phyloP scores from a whole-genome alignment of 768 basidiomycete species.

The Russula ochroleuca region DNA sequence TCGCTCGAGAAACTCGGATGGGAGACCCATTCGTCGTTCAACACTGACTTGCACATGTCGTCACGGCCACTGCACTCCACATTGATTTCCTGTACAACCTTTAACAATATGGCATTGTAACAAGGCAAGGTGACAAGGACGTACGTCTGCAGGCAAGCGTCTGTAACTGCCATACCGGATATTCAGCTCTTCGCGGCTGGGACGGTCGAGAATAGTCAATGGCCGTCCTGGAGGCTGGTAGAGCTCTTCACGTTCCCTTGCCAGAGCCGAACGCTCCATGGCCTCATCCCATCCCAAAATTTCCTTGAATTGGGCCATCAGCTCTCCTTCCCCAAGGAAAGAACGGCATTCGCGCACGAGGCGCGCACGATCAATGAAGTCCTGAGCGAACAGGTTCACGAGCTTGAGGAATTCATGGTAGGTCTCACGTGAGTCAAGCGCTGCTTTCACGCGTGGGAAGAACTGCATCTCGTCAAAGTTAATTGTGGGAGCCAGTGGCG shows the following conservation, averaged over 20 bases:
- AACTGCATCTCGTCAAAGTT: constrained; percentile 66
- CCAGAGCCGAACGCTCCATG: constrained; percentile 39
- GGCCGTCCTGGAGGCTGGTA: constrained; percentile 28
- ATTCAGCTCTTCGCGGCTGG: constrained; percentile 61
- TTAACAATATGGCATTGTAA: constrained; percentile 11
- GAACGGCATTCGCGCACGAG: constrained; percentile 76
- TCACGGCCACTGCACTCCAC: constrained; percentile 93
- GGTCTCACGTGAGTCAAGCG: constrained; percentile 65
- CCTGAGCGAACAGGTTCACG: constrained; percentile 91
- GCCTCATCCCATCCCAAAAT: constrained; percentile 86
- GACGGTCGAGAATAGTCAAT: constrained; percentile 35
- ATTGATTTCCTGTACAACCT: constrained; percentile 62
- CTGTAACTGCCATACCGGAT: constrained; percentile 87
- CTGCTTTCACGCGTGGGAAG: constrained; percentile 84
- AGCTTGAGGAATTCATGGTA: constrained; percentile 95
- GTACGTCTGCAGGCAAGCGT: constrained; percentile 69
- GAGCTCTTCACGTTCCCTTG: constrained; percentile 33
- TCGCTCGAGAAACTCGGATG: constrained; percentile 95
- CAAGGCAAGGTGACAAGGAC: constrained; percentile 34
- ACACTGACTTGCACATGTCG: constrained; percentile 91
- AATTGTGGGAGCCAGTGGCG: constrained; percentile 26
- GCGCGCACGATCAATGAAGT: constrained; percentile 82
- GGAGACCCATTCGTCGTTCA: constrained; percentile 98
- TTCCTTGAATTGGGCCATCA: constrained; percentile 76
- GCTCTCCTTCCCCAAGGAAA: constrained; percentile 70